Conservation (phyloP, 805 yeast species). For the Komagataella pseudopastoris region DNA sequence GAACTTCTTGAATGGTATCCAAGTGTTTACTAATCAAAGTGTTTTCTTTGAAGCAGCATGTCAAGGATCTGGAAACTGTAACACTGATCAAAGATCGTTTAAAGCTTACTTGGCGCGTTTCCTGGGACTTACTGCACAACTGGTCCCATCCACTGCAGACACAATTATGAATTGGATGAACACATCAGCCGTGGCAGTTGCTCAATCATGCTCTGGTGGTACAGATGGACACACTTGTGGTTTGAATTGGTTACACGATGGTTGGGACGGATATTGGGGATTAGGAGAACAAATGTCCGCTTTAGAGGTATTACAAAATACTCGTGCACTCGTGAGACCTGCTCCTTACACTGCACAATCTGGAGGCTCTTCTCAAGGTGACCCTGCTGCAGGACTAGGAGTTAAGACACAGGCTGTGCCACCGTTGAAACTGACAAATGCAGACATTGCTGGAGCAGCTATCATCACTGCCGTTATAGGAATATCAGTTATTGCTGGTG, state of each 20-base stretch:
- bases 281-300: slow-evolving; percentile 81
- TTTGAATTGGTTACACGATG: slow-evolving; percentile 43
- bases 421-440: slow-evolving; percentile 27
- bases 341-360: slow-evolving; percentile 47
- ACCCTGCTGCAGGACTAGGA: slow-evolving; percentile 52
- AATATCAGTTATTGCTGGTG: slow-evolving; percentile 13
- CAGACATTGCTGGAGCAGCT: slow-evolving; percentile 57
- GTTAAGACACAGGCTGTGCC: slow-evolving; percentile 21
- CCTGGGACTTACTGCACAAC: slow-evolving; percentile 45
- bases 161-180: slow-evolving; percentile 20
- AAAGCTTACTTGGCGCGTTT: slow-evolving; percentile 58
- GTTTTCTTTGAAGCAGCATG: slow-evolving; percentile 66
- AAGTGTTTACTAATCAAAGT: slow-evolving; percentile 31
- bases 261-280: slow-evolving; percentile 61
- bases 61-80: slow-evolving; percentile 41
- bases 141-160: slow-evolving; percentile 41
- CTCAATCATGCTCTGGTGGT: slow-evolving; percentile 74
- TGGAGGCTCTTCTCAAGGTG: slow-evolving; percentile 64
- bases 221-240: slow-evolving; percentile 82
- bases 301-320: slow-evolving; percentile 44
- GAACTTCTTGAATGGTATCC: slow-evolving; percentile 30
- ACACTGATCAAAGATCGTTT: slow-evolving; percentile 65
- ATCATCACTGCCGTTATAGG: slow-evolving; percentile 48
- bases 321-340: slow-evolving; percentile 22
- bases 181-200: slow-evolving; percentile 56